Conservation (phyloP, 106 monocot genomes). For the Ottelia alismoides region DNA sequence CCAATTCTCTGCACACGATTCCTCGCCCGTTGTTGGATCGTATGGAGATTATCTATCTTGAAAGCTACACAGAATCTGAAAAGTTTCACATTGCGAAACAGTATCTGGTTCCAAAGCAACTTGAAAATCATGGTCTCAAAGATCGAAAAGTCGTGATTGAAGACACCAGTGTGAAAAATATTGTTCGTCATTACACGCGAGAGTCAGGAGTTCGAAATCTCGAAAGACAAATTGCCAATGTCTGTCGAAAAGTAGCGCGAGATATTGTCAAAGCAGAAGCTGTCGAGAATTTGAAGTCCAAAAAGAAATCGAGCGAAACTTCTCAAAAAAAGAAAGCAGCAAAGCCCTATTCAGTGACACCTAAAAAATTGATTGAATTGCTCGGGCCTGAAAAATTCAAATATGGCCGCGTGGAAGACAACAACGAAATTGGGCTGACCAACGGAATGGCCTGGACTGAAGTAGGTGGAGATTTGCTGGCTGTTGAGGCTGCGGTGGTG, state of each 20-base stretch:
- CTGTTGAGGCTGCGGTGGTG: slow-evolving; percentile 3
- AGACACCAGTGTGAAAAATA: slow-evolving; percentile 4
- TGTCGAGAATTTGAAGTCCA: no score
- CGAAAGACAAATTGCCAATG: slow-evolving; percentile 4
- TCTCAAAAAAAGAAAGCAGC: no score
- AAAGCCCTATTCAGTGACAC: no score
- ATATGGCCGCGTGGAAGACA: no score
- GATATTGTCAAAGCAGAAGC: no score
- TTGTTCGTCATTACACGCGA: background rate
- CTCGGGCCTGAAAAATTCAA: no score
- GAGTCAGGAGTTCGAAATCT: slow-evolving; percentile 11
- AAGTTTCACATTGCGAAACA: slow-evolving; percentile 5
- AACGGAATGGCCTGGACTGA: slow-evolving; percentile 6
- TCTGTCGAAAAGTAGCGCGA: no score
- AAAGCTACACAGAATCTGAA: background rate
- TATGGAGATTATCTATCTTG: slow-evolving; percentile 5
- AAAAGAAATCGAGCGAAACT: no score
- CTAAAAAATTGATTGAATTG: no score
- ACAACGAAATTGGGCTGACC: no score
- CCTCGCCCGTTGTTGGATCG: slow-evolving; percentile 8
- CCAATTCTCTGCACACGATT: slow-evolving; percentile 3
- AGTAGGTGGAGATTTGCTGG: slow-evolving; percentile 4
- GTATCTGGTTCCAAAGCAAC: slow-evolving; percentile 1
- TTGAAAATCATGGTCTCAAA: slow-evolving; percentile 7
- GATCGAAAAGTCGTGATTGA: slow-evolving; percentile 1